phyloP scores from a whole-genome alignment of 768 basidiomycete species.

The Amyloporia xantha region DNA sequence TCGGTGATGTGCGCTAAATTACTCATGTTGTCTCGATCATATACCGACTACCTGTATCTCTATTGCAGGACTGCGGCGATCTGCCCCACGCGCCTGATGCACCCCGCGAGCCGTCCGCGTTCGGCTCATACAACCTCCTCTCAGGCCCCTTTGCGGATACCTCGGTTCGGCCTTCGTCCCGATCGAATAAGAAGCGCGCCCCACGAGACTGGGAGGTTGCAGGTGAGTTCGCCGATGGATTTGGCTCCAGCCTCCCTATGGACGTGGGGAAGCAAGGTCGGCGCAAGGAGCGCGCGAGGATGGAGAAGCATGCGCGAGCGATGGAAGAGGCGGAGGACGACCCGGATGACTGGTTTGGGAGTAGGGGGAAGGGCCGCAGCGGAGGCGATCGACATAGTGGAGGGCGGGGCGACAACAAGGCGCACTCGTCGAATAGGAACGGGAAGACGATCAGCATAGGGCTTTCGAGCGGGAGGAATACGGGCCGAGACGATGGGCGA shows the following conservation, averaged over 20 bases:
- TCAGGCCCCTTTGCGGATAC: constrained; percentile 62
- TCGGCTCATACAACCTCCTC: constrained; percentile 52
- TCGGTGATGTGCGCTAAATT: constrained; percentile 62
- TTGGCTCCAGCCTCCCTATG: constrained; percentile 41
- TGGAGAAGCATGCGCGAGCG: constrained; percentile 45
- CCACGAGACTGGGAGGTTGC: constrained; percentile 39
- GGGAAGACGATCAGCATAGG: constrained; percentile 18
- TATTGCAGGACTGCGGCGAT: constrained; percentile 56
- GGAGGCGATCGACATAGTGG: constrained; percentile 17
- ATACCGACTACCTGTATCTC: not conserved
- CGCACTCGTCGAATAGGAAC: too few relatives aligned
- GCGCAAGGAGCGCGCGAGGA: constrained; percentile 49
- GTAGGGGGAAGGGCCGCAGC: constrained; percentile 29
- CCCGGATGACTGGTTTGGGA: constrained; percentile 61
- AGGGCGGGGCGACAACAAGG: constrained; percentile 6
- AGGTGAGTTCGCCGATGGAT: constrained; percentile 35
- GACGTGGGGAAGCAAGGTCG: constrained; percentile 64
- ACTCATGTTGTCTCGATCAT: not conserved
- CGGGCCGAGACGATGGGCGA: constrained; percentile 5
- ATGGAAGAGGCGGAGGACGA: constrained; percentile 42
- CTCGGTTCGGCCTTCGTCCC: constrained; percentile 19
- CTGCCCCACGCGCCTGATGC: constrained; percentile 32
- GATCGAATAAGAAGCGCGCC: constrained; percentile 24
- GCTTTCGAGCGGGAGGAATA: constrained; percentile 3
- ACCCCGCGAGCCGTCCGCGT: constrained; percentile 57